Percentiles rank a stretch among this genome's conserved stretches.
Conservation (phyloP, 73 alveolate genomes). For the Paramecium primaurelia region DNA sequence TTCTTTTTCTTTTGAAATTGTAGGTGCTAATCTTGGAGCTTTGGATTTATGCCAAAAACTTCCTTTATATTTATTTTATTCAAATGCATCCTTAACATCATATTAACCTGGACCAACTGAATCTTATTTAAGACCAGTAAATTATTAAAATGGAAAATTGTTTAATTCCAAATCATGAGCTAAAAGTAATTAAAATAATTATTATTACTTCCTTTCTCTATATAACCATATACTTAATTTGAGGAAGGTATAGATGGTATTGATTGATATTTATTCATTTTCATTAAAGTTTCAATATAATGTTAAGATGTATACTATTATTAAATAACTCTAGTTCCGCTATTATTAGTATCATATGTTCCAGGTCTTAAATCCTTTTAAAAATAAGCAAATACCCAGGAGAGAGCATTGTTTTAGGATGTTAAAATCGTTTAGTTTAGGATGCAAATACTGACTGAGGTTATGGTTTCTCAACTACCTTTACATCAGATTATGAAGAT, state of each 20-base stretch:
- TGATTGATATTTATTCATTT: conserved; percentile 23
- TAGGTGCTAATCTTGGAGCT: not conserved
- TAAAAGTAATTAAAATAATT: not conserved
- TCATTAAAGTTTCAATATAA: not conserved
- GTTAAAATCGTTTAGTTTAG: not conserved
- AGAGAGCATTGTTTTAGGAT: not conserved
- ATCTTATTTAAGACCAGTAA: conserved; percentile 11
- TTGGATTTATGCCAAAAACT: conserved; percentile 31
- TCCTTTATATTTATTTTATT: conserved; percentile 16
- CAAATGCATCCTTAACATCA: not conserved
- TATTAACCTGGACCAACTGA: conserved; percentile 46
- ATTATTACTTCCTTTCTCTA: conserved; percentile 28
- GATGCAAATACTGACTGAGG: not conserved
- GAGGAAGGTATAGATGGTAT: conserved; percentile 31
- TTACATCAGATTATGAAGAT: conserved; percentile 1
- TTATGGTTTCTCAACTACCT: not conserved
- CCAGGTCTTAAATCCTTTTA: not conserved
- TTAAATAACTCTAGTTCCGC: not conserved
- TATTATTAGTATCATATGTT: not conserved
- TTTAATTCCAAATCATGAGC: conserved; percentile 7
- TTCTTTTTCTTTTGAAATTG: conserved; percentile 15
- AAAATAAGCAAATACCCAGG: conserved; percentile 4
- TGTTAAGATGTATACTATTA: conserved; percentile 1
- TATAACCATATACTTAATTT: not conserved
- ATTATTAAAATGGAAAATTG: not conserved